phyloP scores from a whole-genome alignment of 768 basidiomycete species.

The Russula dissimulans region DNA sequence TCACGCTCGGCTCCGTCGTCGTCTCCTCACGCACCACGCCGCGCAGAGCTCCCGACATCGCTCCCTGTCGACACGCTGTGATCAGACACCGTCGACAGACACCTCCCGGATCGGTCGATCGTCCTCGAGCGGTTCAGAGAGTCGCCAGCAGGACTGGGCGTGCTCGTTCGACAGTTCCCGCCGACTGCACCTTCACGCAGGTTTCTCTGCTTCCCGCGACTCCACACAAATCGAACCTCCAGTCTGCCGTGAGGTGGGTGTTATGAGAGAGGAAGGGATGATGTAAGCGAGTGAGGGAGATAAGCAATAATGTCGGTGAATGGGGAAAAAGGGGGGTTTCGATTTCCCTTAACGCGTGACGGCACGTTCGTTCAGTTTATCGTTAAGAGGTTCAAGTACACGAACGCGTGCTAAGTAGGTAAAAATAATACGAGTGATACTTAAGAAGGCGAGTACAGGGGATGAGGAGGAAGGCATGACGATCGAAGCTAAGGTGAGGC shows the following conservation, averaged over 20 bases:
- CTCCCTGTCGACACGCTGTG: slow-evolving; percentile 13
- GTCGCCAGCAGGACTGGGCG: background rate
- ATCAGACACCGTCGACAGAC: slow-evolving; percentile 7
- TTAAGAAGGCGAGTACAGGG: too few relatives aligned
- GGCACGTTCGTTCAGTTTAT: too few relatives aligned
- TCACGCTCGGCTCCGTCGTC: slow-evolving; percentile 78
- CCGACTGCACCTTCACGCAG: background rate
- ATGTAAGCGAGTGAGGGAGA: too few relatives aligned
- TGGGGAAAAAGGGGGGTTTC: too few relatives aligned
- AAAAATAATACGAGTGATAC: too few relatives aligned
- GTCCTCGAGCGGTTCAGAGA: slow-evolving; percentile 1
- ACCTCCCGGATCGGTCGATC: background rate
- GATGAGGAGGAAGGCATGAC: too few relatives aligned
- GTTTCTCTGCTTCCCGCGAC: slow-evolving; percentile 30
- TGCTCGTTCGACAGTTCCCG: slow-evolving; percentile 1
- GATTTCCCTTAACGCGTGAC: too few relatives aligned
- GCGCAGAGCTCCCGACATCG: slow-evolving; percentile 1
- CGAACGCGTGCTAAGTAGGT: too few relatives aligned
- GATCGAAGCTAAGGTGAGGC: too few relatives aligned
- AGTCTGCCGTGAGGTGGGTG: slow-evolving; percentile 31
- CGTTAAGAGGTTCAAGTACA: too few relatives aligned
- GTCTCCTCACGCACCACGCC: slow-evolving; percentile 11
- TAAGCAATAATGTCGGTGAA: too few relatives aligned
- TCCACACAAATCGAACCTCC: slow-evolving; percentile 80
- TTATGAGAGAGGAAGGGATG: slow-evolving; percentile 30